These are phyloP conservation scores for Russula sp. DNA, from an alignment of 768 basidiomycete genomes.

Conservation along the genomic window DNA sequence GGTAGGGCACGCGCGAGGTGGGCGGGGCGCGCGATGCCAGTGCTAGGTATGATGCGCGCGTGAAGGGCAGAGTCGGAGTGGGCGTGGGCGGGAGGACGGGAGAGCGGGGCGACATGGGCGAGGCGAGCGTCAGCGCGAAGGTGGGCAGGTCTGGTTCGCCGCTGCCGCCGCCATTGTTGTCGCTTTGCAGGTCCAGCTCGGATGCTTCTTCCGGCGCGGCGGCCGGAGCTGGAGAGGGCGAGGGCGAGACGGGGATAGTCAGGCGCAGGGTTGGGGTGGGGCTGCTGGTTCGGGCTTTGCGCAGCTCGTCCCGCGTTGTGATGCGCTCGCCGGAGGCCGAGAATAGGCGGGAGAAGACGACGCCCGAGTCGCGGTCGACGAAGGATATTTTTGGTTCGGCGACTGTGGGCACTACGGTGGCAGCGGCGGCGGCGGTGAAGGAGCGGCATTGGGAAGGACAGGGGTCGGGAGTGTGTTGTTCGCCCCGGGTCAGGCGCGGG, in stretches of 20 bases:
- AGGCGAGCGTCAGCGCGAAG: not conserved
- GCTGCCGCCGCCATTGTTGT: not conserved
- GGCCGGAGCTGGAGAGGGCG: not conserved
- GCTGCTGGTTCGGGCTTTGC: not conserved
- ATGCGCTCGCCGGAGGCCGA: slow-evolving; percentile 2
- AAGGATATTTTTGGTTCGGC: not conserved
- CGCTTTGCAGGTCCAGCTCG: too few species aligned
- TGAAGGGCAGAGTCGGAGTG: not conserved
- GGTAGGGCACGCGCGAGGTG: not conserved
- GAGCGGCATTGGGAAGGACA: not conserved
- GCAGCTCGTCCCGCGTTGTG: not conserved
- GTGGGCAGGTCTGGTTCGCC: not conserved
- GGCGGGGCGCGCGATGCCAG: not conserved
- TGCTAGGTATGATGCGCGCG: not conserved
- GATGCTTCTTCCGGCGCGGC: too few species aligned
- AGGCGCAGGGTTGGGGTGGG: not conserved
- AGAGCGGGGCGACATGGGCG: not conserved
- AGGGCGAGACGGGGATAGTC: not conserved
- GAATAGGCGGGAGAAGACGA: not conserved
- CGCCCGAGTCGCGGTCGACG: slow-evolving; percentile 9
- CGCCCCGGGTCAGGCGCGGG: not conserved
- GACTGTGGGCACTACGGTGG: not conserved
- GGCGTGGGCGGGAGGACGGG: not conserved
- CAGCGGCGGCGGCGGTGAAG: not conserved
- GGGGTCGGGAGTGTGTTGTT: not conserved